A percentile compares a stretch with the other conserved stretches of the same genome.
Evolutionary conservation across 495 filamentous ascomycete species (phyloP).

Genomic region (Friedmanniomyces simplex): DNA sequence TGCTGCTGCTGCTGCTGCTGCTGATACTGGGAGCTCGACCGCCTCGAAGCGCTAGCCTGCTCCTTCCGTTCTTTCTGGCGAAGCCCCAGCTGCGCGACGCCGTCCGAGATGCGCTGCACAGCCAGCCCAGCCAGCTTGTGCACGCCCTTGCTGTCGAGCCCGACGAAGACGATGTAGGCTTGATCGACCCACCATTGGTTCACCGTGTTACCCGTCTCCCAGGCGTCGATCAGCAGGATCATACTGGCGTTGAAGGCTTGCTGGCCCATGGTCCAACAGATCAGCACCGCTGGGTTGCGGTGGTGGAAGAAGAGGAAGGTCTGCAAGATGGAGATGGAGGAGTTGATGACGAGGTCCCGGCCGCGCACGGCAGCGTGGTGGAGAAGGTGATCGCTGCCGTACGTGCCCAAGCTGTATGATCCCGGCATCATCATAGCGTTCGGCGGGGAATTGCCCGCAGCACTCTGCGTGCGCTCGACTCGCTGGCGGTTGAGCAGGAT

Average conservation of each 20-base stretch:
- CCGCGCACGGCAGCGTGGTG: conserved; percentile 26
- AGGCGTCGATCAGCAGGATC: conserved; percentile 36
- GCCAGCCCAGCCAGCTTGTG: conserved; percentile 37
- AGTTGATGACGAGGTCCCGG: conserved; percentile 35
- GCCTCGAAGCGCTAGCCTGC: background rate
- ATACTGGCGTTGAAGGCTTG: conserved; percentile 42
- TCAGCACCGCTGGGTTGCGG: conserved; percentile 33
- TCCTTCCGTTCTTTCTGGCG: conserved; percentile 2
- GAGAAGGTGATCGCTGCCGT: background rate
- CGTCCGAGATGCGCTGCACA: conserved; percentile 29
- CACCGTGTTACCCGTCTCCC: conserved; percentile 29
- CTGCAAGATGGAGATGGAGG: conserved; percentile 31
- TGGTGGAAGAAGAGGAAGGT: conserved; percentile 38
- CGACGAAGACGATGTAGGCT: conserved; percentile 34
- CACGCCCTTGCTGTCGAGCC: conserved; percentile 34
- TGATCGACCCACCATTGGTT: conserved; percentile 30
- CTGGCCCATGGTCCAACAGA: conserved; percentile 40
- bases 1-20: background rate
- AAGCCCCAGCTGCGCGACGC: conserved; percentile 17
- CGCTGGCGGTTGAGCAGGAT: conserved; percentile 40
- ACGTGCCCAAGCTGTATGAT: background rate
- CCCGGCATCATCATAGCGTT: background rate
- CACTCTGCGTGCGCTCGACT: conserved; percentile 22
- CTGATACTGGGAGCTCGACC: background rate
- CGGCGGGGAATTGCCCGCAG: conserved; percentile 11